These are phyloP conservation scores for Cryoendolithus antarcticus DNA, from an alignment of 2,329 filamentous ascomycete species.

Conservation along the genomic window DNA sequence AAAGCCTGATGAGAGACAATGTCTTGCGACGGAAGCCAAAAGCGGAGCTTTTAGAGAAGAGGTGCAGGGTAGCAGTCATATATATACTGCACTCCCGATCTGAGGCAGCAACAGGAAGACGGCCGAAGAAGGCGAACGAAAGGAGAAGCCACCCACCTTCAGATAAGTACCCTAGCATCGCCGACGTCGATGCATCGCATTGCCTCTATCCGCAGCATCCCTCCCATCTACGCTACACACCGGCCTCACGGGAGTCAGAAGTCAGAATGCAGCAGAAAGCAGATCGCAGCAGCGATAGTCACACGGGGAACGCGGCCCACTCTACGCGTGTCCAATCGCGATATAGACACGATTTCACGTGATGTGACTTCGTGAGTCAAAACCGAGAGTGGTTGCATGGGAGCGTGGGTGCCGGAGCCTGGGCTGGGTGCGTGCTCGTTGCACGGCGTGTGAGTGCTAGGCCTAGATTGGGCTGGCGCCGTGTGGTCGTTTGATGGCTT, in stretches of 20 bases:
- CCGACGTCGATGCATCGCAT: slow-evolving; percentile 1
- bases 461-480: no score
- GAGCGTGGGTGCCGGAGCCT: no score
- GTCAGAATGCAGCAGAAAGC: slow-evolving; percentile 4
- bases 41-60: slow-evolving; percentile 5
- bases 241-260: no score
- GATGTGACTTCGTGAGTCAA: background rate
- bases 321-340: slow-evolving; percentile 5
- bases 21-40: background rate
- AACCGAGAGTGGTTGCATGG: no score
- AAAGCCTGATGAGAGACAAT: background rate
- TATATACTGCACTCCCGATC: background rate
- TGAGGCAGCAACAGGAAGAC: background rate
- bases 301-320: slow-evolving; percentile 1
- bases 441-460: no score
- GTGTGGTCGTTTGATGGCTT: no score
- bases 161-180: slow-evolving; percentile 1
- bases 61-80: slow-evolving; percentile 8
- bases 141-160: slow-evolving; percentile 1
- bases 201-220: slow-evolving; percentile 1
- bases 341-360: slow-evolving; percentile 9
- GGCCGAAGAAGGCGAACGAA: background rate
- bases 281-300: slow-evolving; percentile 2
- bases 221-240: no score
- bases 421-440: no score